Evolutionary conservation across 345 rosid species (phyloP), one percentile per base, ranked within the genome.

Genomic region (Syzygium grande): DNA sequence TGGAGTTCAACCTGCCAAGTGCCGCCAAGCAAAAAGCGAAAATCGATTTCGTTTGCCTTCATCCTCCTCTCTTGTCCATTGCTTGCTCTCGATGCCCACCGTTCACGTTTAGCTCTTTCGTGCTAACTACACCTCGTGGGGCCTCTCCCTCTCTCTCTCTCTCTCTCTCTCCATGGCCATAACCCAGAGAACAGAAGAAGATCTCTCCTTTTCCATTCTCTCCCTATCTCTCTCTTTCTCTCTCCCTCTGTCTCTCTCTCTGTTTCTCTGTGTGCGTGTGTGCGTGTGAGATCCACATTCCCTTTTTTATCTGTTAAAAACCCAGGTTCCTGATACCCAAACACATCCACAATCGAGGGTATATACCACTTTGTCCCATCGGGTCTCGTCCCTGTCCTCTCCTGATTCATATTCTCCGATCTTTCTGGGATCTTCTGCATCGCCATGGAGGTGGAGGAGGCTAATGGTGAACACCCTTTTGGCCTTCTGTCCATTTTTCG

Each of bases 391-490:
- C 55, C 86, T 86, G 16, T 53, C 77, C n/a, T 84, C 86, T 46
- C 16, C 80, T 84, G 30, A 23, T 53, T 8, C 46, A 6, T 27
- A 21, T 88, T 61, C 52, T 58, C 79, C 59, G n/a, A 78, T 88
- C 51, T 79, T 86, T 55, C 34, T 46, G 63, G 85, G 85, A 61
- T 51, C 85, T 51, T 55, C 86, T 78, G 17, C 86, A 90, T 73
- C 80, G 21, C 80, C 27, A 73, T 73, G 80, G 80, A 73, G 49
- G 22, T 92, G 90, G 91, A 92, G 73, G 92, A 89, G 87, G 91
- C 92, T 84, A 87, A 91, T 22, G 92, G 93, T 90, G 78, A 54
- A 19, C 4, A 1, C 58, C 56, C 34, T 43, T n/a, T 3, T 14
- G 34, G 54, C 56, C 41, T 9, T 56, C 56, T 52, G 55, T 22